Evolutionary conservation across 225 moss, liverwort and hornwort genomes (phyloP).

Genomic region (Physcomitrium patens): DNA sequence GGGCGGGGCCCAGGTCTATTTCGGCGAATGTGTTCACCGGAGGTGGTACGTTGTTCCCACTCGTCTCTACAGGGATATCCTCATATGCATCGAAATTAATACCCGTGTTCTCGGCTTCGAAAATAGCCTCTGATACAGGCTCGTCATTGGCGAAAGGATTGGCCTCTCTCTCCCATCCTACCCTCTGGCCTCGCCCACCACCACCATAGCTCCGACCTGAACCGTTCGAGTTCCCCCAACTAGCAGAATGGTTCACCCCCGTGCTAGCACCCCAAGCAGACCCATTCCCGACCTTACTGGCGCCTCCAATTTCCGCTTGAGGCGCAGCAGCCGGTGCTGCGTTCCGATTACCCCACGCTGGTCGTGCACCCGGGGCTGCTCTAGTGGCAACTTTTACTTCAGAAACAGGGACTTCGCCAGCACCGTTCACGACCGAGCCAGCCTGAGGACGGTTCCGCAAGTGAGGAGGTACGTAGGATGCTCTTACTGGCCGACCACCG

Average conservation of each 20-base stretch:
- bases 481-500: constrained; percentile 70
- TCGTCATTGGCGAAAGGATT: constrained; percentile 94
- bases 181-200: constrained; percentile 48
- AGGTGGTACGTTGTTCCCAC: constrained; percentile 89
- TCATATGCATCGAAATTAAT: constrained; percentile 99
- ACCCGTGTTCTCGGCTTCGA: constrained; percentile 94
- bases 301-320: constrained; percentile 44
- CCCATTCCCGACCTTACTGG: constrained; percentile 41
- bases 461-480: constrained; percentile 96
- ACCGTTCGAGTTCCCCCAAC: constrained; percentile 74
- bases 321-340: constrained; percentile 35
- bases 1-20: constrained; percentile 92
- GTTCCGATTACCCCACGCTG: constrained; percentile 65
- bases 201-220: constrained; percentile 62
- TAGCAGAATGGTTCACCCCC: constrained; percentile 53
- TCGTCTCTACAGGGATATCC: constrained; percentile 97
- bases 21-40: constrained; percentile 92
- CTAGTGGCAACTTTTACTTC: constrained; percentile 47
- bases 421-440: constrained; percentile 45
- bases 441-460: constrained; percentile 84
- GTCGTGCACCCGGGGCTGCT: constrained; percentile 56
- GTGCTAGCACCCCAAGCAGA: constrained; percentile 41
- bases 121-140: constrained; percentile 60
- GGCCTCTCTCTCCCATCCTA: constrained; percentile 93
- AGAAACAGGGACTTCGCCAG: constrained; percentile 28